These are phyloP conservation scores for Zymoseptoria tritici DNA, from an alignment of 2,329 filamentous ascomycete genomes.

Conservation along the genomic window DNA sequence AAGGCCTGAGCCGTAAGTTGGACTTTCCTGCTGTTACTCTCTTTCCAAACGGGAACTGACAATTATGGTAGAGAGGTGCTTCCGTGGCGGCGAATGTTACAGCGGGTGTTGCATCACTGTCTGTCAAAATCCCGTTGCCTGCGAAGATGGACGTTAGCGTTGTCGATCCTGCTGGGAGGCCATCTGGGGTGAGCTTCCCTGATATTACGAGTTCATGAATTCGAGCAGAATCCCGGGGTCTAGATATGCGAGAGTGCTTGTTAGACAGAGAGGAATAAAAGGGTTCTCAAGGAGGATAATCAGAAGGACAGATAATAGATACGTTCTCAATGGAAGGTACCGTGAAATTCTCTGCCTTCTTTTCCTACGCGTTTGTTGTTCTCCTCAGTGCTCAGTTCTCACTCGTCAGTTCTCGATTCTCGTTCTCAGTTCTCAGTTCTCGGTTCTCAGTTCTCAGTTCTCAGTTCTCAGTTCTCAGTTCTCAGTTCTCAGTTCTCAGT, in stretches of 20 bases:
- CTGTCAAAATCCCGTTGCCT: not conserved
- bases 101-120: not conserved
- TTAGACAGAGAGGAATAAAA: not conserved
- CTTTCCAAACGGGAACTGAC: not conserved
- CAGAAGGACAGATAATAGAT: not conserved
- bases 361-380: not conserved
- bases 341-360: not conserved
- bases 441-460: too few species aligned
- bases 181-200: not conserved
- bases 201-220: too few species aligned
- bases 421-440: too few species aligned
- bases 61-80: not conserved
- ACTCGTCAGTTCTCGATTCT: too few species aligned
- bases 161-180: not conserved
- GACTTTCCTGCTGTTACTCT: not conserved
- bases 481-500: too few species aligned
- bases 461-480: too few species aligned
- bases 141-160: not conserved
- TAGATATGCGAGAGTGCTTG: not conserved
- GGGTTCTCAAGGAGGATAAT: not conserved
- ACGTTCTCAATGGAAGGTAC: not conserved
- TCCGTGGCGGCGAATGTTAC: not conserved
- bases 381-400: too few species aligned
- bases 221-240: not conserved
- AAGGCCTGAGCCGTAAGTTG: not conserved